phyloP scores from a whole-genome alignment of 2,329 filamentous ascomycete species.

The Aspergillus flavus region DNA sequence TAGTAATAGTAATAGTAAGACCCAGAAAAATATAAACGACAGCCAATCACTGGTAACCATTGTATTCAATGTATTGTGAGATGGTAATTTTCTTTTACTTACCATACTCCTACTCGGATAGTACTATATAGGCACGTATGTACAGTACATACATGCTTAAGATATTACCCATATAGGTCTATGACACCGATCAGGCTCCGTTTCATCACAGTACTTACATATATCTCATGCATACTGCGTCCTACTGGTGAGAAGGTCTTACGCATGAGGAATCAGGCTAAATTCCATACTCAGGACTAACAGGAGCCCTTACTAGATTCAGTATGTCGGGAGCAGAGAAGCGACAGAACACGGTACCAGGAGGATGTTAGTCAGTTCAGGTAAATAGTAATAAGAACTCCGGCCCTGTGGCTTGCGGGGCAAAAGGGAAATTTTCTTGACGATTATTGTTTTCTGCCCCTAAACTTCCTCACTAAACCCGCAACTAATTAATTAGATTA shows the following conservation, averaged over 20 bases:
- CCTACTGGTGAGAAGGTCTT: background rate
- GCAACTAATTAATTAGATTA: constrained; percentile 1
- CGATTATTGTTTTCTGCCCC: background rate
- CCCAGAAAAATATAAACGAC: background rate
- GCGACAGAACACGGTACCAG: background rate
- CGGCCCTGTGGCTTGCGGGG: background rate
- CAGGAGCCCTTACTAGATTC: background rate
- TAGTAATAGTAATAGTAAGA: background rate
- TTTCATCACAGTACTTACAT: background rate
- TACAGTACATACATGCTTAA: background rate
- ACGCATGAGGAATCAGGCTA: background rate
- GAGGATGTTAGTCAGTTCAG: background rate
- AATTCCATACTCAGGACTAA: background rate
- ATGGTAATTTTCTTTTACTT: background rate
- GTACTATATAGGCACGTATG: no score
- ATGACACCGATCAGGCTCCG: background rate
- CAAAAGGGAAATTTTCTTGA: background rate
- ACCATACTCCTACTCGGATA: background rate
- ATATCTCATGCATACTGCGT: background rate
- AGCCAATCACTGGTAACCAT: background rate
- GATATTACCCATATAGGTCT: background rate
- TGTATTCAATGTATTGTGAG: background rate
- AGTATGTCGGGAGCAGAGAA: background rate
- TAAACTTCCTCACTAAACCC: background rate
- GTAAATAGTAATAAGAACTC: background rate